Evolutionary conservation across 2,329 filamentous ascomycete genomes (phyloP), one percentile per base, ranked within the genome.

Genomic region (Pseudodiploospora longispora): DNA sequence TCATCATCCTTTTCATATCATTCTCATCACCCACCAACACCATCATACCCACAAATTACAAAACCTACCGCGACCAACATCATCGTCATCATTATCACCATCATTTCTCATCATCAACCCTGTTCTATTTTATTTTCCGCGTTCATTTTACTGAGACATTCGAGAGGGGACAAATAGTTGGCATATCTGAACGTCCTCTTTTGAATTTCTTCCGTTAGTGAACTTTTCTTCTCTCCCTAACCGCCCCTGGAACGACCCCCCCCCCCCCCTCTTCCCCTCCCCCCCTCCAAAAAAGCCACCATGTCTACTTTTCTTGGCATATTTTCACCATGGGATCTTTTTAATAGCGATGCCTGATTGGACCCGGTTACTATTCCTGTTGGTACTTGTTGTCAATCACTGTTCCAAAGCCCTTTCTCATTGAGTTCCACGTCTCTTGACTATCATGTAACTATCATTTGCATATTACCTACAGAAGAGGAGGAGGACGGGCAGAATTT

Each of bases 321-420:
- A 47, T 43, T 36, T 19, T 19, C 19, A 19, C 36, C 44, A 47
- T 37, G 30, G 39, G 41, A 30, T 12, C 19, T 2, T 47, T 37
- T 47, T 47, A 41, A 43, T 47, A 47, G 37, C 44, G 40, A 47
- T 43, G 38, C 37, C 43, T 40, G 32, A 41, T 38, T 47, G 44
- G 44, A 47, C 36, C 40, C 42, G 40, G 38, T 40, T 38, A 28
- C 43, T 43, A 19, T 47, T 33, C 29, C 36, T 40, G 12, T 38
- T 28, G 29, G 19, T 38, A 30, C 10, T 28, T 33, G n/a, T 43
- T 35, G 33, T 19, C 19, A 19, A 19, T 19, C 19, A 19, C 19
- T 19, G 19, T 19, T 19, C 19, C 19, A 19, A 19, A 19, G 19
- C 19, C 19, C 19, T 19, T 19, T 19, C 19, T 19, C 19, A 19